These are phyloP conservation scores for Dothidotthia symphoricarpi DNA, from an alignment of 2,329 filamentous ascomycete genomes.

Conservation along the genomic window DNA sequence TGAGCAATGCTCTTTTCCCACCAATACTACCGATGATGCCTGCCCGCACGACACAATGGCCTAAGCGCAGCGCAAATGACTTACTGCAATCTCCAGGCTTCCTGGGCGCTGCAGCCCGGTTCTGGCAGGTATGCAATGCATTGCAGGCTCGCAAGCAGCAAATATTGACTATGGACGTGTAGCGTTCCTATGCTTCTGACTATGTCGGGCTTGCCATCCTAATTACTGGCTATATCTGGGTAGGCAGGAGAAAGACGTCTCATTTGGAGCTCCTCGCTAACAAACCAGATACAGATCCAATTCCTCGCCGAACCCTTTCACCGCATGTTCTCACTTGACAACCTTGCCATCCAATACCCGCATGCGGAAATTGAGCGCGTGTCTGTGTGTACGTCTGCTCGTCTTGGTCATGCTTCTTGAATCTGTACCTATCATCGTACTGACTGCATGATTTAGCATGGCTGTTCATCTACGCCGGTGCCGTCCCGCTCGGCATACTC, in stretches of 20 bases:
- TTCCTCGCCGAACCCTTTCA: constrained; percentile 81
- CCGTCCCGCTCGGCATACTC: constrained; percentile 67
- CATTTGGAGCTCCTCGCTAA: too few relatives aligned
- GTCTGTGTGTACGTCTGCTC: constrained; percentile 61
- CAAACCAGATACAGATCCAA: constrained; percentile 53
- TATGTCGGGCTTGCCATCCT: constrained; percentile 76
- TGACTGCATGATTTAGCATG: constrained; percentile 50
- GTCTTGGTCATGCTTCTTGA: background rate
- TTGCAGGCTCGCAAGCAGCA: background rate
- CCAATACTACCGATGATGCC: constrained; percentile 25
- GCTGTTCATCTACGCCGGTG: constrained; percentile 77
- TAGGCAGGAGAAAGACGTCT: constrained; percentile 34
- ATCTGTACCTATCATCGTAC: constrained; percentile 7
- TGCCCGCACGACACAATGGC: constrained; percentile 17
- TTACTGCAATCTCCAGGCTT: constrained; percentile 40
- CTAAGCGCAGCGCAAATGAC: constrained; percentile 24
- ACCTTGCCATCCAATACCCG: constrained; percentile 80
- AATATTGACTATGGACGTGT: constrained; percentile 11
- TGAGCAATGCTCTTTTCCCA: constrained; percentile 22
- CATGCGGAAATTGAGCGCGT: constrained; percentile 84
- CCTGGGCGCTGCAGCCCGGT: constrained; percentile 50
- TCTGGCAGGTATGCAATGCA: constrained; percentile 46
- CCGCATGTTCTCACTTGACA: constrained; percentile 87
- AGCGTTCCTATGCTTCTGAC: constrained; percentile 84
- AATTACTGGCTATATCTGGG: constrained; percentile 64